These are phyloP conservation scores for Oemleria cerasiformis DNA, from an alignment of 306 rosid genomes.

Conservation along the genomic window DNA sequence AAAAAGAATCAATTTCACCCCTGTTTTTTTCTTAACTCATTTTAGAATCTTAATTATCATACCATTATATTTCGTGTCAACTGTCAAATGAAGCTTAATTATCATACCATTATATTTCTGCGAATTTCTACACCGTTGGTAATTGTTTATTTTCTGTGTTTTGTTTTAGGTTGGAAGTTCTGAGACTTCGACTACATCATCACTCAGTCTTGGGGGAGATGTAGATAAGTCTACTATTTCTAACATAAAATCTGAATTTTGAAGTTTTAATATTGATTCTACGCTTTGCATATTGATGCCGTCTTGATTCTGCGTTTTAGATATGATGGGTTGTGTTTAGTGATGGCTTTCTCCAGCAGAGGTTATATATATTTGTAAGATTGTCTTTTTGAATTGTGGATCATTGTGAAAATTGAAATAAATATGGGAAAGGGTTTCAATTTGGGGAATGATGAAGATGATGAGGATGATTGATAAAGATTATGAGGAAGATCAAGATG, in stretches of 20 bases:
- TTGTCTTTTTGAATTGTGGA: no score
- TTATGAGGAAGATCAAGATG: no score
- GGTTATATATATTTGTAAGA: no score
- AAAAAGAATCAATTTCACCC: not conserved
- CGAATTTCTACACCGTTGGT: constrained; percentile 2
- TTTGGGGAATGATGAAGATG: no score
- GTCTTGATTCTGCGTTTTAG: no score
- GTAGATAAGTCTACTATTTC: constrained; percentile 50
- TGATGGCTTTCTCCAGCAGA: no score
- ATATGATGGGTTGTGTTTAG: no score
- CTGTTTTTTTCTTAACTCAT: not conserved
- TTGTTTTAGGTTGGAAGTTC: constrained; percentile 52
- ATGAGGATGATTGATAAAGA: no score
- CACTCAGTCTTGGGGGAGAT: constrained; percentile 58
- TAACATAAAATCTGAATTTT: not conserved
- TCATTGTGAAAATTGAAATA: no score
- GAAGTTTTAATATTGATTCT: not conserved
- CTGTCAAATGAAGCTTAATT: not conserved
- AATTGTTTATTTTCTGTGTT: constrained; percentile 23
- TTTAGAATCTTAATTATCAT: not conserved
- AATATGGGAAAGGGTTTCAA: no score
- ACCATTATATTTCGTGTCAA: not conserved
- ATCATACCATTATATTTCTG: not conserved
- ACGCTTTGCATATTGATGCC: no score
- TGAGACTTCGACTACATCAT: constrained; percentile 58